These are phyloP conservation scores for Metschnikowia shivogae DNA, from an alignment of 805 yeast genomes.

Conservation along the genomic window DNA sequence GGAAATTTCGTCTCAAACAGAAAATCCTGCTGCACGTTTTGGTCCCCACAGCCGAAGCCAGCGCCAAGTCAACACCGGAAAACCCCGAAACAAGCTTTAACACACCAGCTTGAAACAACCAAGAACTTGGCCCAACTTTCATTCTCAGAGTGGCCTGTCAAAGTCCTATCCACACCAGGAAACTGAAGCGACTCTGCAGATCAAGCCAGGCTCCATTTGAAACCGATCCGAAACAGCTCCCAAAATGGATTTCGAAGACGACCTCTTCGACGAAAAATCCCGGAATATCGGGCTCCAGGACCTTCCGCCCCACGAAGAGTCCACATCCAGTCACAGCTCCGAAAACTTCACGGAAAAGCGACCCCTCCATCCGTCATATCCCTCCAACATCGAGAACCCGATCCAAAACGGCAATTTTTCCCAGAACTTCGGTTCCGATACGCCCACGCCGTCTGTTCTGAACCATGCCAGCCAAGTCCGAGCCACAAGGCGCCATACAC, in stretches of 20 bases:
- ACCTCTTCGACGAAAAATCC: constrained; percentile 16
- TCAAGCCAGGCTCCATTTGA: too few relatives aligned
- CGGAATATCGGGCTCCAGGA: constrained; percentile 2
- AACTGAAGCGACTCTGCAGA: too few relatives aligned
- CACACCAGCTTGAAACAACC: background rate
- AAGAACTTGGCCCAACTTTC: background rate
- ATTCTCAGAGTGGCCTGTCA: background rate
- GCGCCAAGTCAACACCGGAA: background rate
- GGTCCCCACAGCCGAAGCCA: too few relatives aligned
- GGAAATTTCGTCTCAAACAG: too few relatives aligned
- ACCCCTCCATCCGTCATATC: constrained; percentile 5
- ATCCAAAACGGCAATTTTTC: background rate
- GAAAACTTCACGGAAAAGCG: background rate
- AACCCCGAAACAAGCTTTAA: too few relatives aligned
- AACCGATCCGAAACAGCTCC: too few relatives aligned
- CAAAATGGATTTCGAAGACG: constrained; percentile 13
- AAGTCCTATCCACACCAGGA: background rate
- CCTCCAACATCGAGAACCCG: background rate
- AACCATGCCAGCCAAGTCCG: constrained; percentile 1
- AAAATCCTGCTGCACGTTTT: too few relatives aligned
- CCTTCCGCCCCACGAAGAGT: background rate
- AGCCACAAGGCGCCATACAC: constrained; percentile 7
- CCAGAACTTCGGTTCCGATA: background rate
- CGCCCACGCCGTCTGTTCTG: background rate
- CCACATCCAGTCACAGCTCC: background rate